These are phyloP conservation scores for Eucommia ulmoides DNA, from an alignment of 257 asterid species.

Conservation along the genomic window DNA sequence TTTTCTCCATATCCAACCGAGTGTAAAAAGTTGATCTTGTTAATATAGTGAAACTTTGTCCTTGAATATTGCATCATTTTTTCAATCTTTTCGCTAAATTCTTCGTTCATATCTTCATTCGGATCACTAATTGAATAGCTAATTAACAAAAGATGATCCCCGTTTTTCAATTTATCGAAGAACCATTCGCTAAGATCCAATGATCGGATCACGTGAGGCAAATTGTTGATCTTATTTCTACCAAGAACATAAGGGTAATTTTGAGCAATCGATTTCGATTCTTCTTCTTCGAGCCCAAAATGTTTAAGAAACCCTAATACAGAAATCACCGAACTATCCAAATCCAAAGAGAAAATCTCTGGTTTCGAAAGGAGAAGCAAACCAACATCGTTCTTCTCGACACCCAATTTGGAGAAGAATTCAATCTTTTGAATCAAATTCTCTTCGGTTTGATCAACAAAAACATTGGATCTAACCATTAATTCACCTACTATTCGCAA, in stretches of 20 bases:
- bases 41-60: constrained; percentile 15
- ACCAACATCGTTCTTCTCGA: constrained; percentile 33
- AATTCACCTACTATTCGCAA: constrained; percentile 39
- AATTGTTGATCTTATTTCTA: constrained; percentile 44
- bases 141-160: constrained; percentile 26
- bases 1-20: constrained; percentile 56
- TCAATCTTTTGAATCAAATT: constrained; percentile 33
- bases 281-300: constrained; percentile 26
- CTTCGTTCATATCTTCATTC: constrained; percentile 27
- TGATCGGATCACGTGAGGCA: constrained; percentile 40
- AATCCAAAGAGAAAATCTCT: constrained; percentile 29
- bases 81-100: constrained; percentile 19
- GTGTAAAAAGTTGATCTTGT: constrained; percentile 42
- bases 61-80: constrained; percentile 23
- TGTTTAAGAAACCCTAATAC: constrained; percentile 33
- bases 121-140: constrained; percentile 16
- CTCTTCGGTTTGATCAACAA: constrained; percentile 34
- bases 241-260: constrained; percentile 53
- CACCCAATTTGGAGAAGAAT: constrained; percentile 30
- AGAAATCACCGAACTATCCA: constrained; percentile 26
- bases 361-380: constrained; percentile 41
- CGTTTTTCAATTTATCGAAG: constrained; percentile 34
- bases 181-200: constrained; percentile 57
- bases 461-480: constrained; percentile 39
- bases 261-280: constrained; percentile 22